A percentile compares a stretch with the other conserved stretches of the same genome.
Conservation (phyloP, 495 filamentous ascomycete genomes). For the Penicillium coprophilum region DNA sequence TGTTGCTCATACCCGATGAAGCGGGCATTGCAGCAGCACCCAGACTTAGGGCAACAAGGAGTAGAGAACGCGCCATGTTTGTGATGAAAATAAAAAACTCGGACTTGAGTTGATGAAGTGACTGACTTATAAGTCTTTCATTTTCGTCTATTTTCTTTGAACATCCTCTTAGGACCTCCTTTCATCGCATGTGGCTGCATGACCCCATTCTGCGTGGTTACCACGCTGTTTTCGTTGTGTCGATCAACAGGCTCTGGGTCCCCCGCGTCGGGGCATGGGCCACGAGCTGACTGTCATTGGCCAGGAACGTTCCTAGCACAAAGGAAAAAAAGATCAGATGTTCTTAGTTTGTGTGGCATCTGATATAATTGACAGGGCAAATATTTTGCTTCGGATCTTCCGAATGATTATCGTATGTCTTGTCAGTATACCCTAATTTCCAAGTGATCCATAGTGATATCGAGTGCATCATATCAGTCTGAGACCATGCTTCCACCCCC, state of each 20-base stretch:
- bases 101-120: neutral
- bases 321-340: slow-evolving; percentile 2
- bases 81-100: neutral
- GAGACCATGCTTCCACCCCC: neutral
- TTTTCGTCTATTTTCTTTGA: neutral
- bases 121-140: neutral
- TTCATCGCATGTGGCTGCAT: slow-evolving; percentile 3
- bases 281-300: slow-evolving; percentile 4
- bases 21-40: slow-evolving; percentile 13
- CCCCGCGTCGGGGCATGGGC: slow-evolving; percentile 12
- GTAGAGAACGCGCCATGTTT: slow-evolving; percentile 8
- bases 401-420: neutral
- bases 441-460: neutral
- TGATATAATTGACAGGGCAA: neutral
- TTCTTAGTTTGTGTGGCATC: neutral
- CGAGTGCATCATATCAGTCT: neutral
- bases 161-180: slow-evolving; percentile 3
- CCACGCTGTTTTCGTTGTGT: neutral
- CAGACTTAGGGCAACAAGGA: slow-evolving; percentile 12
- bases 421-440: neutral
- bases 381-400: too few species aligned
- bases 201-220: neutral
- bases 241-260: slow-evolving; percentile 6
- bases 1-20: slow-evolving; percentile 30
- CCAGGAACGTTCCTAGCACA: neutral